Evolutionary conservation across 768 basidiomycete genomes (phyloP), one percentile per base, ranked within the genome.

Genomic region (Amyloporia xantha): DNA sequence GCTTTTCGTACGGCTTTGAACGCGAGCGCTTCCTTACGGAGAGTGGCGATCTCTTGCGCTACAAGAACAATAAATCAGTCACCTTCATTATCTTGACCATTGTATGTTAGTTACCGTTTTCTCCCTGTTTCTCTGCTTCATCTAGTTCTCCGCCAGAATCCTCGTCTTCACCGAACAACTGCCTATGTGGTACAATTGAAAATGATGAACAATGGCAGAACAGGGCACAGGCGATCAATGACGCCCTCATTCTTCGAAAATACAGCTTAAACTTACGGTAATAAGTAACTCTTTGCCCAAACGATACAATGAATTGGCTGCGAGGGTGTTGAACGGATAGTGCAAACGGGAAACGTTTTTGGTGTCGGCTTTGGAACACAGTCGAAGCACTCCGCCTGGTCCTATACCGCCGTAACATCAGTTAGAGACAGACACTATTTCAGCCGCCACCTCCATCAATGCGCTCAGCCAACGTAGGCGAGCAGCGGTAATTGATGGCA

Each of bases 271-370:
- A 68, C 86, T 62, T 57, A 91, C 94, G 87, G 84, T 59, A 97
- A 78, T 11, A 99, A 81, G 70, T 98, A 98, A 49, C 82, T 93
- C 66, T 98, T 99, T 25, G 91, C 92, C 96, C 96, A 99, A 2
- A 97, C 94, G 42, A 99, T 97, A 61, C 95, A 99, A 60, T 99
- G 96, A 44, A 98, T 96, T 0, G 96, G 92, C 55, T 95, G 94
- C 49, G 87, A 91, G 0, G 96, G 96, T 0, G 96, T 98, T 2
- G 91, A 91, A 33, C 95, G 84, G 56, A 99, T 98, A 0, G 96
- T 98, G 65, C 96, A 99, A 9, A 98, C 94, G 0, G 96, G 94
- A 62, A 91, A 98, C 0, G 91, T 86, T 63, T 93, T 98, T 0
- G 93, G 92, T 0, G 88, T 86, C 1, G 86, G 85, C 63, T 98